Conservation (phyloP, 441 rosid genomes). For the Melianthus villosus region DNA sequence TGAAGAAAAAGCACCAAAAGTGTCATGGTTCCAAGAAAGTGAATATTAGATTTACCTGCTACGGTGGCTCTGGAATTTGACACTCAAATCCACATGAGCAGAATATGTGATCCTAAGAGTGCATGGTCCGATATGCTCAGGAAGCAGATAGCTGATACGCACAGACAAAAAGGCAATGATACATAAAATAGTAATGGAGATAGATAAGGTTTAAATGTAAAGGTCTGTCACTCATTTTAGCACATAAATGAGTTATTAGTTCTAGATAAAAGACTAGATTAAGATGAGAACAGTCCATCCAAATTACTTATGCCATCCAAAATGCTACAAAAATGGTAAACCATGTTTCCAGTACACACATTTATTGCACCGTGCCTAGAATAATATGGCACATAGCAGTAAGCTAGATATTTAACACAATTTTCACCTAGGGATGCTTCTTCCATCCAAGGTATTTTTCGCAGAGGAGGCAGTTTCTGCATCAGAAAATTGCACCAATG, state of each 20-base stretch:
- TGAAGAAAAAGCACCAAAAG: too few relatives aligned
- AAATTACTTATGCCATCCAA: background rate
- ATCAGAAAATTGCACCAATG: conserved; percentile 94
- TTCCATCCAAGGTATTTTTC: conserved; percentile 74
- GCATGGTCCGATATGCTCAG: conserved; percentile 58
- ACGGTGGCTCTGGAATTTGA: conserved; percentile 90
- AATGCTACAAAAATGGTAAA: conserved; percentile 1
- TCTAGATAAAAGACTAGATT: too few relatives aligned
- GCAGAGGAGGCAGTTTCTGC: conserved; percentile 84
- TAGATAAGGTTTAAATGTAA: too few relatives aligned
- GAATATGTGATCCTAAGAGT: conserved; percentile 89
- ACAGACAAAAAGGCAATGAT: conserved; percentile 11
- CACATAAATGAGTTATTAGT: too few relatives aligned
- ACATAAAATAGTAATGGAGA: too few relatives aligned
- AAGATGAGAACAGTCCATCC: too few relatives aligned
- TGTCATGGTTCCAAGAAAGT: too few relatives aligned
- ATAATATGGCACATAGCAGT: conserved; percentile 21
- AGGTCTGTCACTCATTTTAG: too few relatives aligned
- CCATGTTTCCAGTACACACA: conserved; percentile 5
- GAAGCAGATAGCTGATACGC: conserved; percentile 64
- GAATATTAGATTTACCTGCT: conserved; percentile 24
- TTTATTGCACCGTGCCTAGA: conserved; percentile 13
- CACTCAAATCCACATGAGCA: conserved; percentile 95
- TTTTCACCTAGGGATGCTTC: conserved; percentile 97
- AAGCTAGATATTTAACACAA: conserved; percentile 42